phyloP scores from a whole-genome alignment of 2,329 filamentous ascomycete genomes.

The Epichloe glyceriae region DNA sequence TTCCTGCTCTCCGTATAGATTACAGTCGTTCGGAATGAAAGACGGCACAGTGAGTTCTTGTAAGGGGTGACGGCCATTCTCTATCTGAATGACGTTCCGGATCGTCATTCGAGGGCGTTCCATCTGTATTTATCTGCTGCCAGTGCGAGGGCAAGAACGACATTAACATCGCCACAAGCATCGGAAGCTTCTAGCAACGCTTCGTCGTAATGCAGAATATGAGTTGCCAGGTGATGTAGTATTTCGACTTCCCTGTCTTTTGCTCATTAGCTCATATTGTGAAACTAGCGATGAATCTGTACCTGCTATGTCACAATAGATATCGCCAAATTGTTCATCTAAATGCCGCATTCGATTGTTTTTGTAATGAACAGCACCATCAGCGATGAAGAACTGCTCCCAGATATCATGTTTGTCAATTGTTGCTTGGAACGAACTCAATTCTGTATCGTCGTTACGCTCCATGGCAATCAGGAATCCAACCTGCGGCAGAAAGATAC shows the following conservation, averaged over 20 bases:
- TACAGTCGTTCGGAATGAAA: constrained; percentile 73
- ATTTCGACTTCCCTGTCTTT: constrained; percentile 81
- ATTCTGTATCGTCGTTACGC: constrained; percentile 31
- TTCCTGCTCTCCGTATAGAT: constrained; percentile 48
- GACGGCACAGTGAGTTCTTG: constrained; percentile 72
- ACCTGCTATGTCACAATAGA: constrained; percentile 76
- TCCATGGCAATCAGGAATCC: constrained; percentile 78
- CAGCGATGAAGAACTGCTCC: constrained; percentile 65
- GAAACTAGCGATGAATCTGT: constrained; percentile 14
- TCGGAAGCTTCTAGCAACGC: constrained; percentile 59
- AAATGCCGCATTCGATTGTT: constrained; percentile 69
- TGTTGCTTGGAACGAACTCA: constrained; percentile 50
- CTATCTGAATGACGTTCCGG: constrained; percentile 59
- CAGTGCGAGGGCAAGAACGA: constrained; percentile 64
- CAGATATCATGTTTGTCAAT: constrained; percentile 46
- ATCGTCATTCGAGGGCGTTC: constrained; percentile 50
- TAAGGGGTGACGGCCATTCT: constrained; percentile 70
- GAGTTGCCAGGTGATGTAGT: constrained; percentile 60
- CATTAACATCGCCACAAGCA: constrained; percentile 76
- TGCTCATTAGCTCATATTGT: constrained; percentile 10
- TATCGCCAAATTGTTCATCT: constrained; percentile 70
- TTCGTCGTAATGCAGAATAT: constrained; percentile 55
- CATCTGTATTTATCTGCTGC: constrained; percentile 67
- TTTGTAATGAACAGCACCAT: constrained; percentile 71
- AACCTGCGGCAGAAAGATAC: constrained; percentile 82